phyloP scores from a whole-genome alignment of 345 rosid species.

The Zanthoxylum bungeanum region DNA sequence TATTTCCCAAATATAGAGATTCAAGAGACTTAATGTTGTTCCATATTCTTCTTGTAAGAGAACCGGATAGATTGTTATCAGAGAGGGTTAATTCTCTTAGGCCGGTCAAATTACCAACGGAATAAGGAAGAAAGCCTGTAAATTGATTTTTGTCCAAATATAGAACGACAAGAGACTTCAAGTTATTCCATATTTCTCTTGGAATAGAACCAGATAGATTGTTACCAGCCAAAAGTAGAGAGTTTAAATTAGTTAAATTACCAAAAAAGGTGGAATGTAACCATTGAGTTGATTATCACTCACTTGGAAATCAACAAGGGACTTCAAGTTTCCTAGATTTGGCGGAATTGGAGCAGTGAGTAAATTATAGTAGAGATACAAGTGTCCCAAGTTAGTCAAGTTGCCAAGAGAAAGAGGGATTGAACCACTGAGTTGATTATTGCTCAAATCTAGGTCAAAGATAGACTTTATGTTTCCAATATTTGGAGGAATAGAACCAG shows the following conservation, averaged over 20 bases:
- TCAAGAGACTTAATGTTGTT: no score
- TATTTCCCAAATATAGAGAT: no score
- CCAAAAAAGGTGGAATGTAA: background rate
- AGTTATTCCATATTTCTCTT: conserved; percentile 10
- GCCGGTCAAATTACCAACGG: background rate
- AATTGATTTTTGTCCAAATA: background rate
- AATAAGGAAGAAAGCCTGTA: background rate
- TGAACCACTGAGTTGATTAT: background rate
- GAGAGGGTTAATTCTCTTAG: background rate
- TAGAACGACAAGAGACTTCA: background rate
- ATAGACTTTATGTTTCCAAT: background rate
- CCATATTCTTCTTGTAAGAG: no score
- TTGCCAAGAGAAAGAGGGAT: background rate
- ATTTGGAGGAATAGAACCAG: background rate
- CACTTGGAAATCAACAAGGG: background rate
- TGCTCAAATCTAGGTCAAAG: background rate
- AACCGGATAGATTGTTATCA: background rate
- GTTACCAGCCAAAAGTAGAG: background rate
- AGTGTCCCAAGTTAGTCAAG: no score
- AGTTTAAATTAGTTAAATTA: background rate
- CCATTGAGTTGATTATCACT: conserved; percentile 1
- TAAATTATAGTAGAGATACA: background rate
- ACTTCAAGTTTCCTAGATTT: conserved; percentile 7
- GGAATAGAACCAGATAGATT: conserved; percentile 31
- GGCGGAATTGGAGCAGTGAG: conserved; percentile 16